phyloP scores from a whole-genome alignment of 2,329 filamentous ascomycete genomes.

The Ceratocystis variospora region DNA sequence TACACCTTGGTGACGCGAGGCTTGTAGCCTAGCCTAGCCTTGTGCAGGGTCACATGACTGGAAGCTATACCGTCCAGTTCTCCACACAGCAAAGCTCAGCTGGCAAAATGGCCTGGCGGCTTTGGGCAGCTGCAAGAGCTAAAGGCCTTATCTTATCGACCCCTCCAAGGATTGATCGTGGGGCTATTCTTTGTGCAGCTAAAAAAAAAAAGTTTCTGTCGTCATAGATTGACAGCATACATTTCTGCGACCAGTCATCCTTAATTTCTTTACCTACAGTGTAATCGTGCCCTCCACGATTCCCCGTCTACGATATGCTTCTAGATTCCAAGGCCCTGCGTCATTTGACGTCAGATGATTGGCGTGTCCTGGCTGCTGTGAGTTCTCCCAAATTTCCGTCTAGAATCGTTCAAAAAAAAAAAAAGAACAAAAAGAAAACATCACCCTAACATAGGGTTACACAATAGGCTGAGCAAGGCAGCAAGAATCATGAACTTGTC shows the following conservation, averaged over 20 bases:
- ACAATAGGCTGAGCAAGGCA: constrained; percentile 73
- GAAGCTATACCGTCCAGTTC: neutral
- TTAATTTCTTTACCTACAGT: neutral
- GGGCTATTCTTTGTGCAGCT: constrained; percentile 8
- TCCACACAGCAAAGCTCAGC: neutral
- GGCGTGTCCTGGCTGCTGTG: constrained; percentile 87
- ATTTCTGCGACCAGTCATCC: neutral
- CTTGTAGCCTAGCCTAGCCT: constrained; percentile 29
- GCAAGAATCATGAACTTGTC: constrained; percentile 93
- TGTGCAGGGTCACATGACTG: constrained; percentile 16
- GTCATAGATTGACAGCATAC: constrained; percentile 7
- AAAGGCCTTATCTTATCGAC: constrained; percentile 17
- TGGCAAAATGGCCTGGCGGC: neutral
- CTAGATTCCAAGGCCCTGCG: constrained; percentile 88
- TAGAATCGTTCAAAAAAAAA: too few relatives aligned
- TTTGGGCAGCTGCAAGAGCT: neutral
- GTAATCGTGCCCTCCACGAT: neutral
- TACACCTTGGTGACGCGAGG: constrained; percentile 27
- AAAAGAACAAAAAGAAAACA: neutral
- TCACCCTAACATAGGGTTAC: constrained; percentile 19
- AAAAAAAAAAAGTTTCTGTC: constrained; percentile 12
- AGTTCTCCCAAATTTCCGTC: constrained; percentile 24
- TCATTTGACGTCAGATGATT: constrained; percentile 84
- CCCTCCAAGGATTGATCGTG: constrained; percentile 14
- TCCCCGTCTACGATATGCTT: constrained; percentile 54